Conservation (phyloP, 2,329 filamentous ascomycete genomes). For the Nemania sp. region DNA sequence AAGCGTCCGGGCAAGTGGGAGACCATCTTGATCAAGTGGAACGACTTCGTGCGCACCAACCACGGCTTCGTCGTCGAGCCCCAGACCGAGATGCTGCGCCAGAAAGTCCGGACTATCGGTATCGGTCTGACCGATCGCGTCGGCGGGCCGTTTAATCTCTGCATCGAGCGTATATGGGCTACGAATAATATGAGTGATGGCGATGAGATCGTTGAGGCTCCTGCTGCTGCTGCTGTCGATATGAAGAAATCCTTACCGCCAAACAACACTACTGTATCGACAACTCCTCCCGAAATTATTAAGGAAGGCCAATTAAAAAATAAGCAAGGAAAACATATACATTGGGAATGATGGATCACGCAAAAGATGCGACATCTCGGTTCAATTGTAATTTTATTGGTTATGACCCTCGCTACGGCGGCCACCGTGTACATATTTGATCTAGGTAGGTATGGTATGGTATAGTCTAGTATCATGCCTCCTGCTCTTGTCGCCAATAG, state of each 20-base stretch:
- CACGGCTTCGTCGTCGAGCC: slow-evolving; percentile 90
- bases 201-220: slow-evolving; percentile 32
- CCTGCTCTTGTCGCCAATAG: slow-evolving; percentile 4
- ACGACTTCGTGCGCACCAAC: slow-evolving; percentile 93
- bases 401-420: background rate
- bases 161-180: slow-evolving; percentile 85
- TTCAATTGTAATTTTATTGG: slow-evolving; percentile 12
- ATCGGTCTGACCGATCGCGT: slow-evolving; percentile 88
- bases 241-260: too few species aligned
- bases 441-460: too few species aligned
- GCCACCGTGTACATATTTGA: slow-evolving; percentile 21
- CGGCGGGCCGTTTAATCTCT: slow-evolving; percentile 85
- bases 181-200: slow-evolving; percentile 66
- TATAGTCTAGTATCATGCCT: slow-evolving; percentile 15
- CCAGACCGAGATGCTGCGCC: slow-evolving; percentile 83
- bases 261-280: too few species aligned
- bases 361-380: background rate
- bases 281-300: too few species aligned
- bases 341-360: slow-evolving; percentile 43
- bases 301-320: slow-evolving; percentile 44
- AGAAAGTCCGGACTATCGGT: slow-evolving; percentile 83
- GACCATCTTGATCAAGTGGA: slow-evolving; percentile 87
- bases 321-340: slow-evolving; percentile 48
- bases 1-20: slow-evolving; percentile 87
- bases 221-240: background rate